phyloP scores from a whole-genome alignment of 2,329 filamentous ascomycete genomes.

The Penicillium sp. region DNA sequence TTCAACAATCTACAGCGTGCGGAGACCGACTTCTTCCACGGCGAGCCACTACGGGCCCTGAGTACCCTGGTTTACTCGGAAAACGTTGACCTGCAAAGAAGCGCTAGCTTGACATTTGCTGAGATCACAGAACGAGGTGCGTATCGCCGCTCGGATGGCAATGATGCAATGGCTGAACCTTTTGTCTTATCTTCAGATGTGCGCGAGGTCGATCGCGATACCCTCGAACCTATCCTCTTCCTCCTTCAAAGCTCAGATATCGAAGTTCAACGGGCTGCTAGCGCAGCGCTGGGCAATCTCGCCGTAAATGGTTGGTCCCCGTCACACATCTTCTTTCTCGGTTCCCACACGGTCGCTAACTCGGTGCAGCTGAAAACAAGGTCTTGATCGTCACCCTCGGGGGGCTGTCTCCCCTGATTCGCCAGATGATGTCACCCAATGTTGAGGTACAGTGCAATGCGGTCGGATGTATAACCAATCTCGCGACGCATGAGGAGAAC shows the following conservation, averaged over 20 bases:
- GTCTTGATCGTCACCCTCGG: constrained; percentile 91
- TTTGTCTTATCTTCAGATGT: constrained; percentile 66
- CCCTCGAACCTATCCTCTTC: constrained; percentile 92
- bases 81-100: constrained; percentile 96
- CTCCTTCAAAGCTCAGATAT: constrained; percentile 93
- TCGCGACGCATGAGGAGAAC: constrained; percentile 98
- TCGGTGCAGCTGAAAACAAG: constrained; percentile 84
- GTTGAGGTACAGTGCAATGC: constrained; percentile 99
- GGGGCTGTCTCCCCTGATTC: constrained; percentile 85
- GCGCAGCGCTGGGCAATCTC: constrained; percentile 90
- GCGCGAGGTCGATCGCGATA: constrained; percentile 89
- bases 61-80: constrained; percentile 98
- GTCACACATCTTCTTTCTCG: constrained; percentile 8
- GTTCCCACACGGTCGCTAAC: constrained; percentile 43
- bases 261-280: constrained; percentile 94
- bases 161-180: constrained; percentile 23
- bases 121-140: constrained; percentile 97
- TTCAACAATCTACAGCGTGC: constrained; percentile 62
- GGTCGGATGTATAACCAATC: constrained; percentile 96
- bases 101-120: constrained; percentile 95
- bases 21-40: constrained; percentile 97
- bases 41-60: constrained; percentile 87
- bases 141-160: constrained; percentile 14
- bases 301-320: constrained; percentile 79
- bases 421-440: constrained; percentile 96